Conservation (phyloP, 805 yeast species). For the Kazachstania kunashirensis region DNA sequence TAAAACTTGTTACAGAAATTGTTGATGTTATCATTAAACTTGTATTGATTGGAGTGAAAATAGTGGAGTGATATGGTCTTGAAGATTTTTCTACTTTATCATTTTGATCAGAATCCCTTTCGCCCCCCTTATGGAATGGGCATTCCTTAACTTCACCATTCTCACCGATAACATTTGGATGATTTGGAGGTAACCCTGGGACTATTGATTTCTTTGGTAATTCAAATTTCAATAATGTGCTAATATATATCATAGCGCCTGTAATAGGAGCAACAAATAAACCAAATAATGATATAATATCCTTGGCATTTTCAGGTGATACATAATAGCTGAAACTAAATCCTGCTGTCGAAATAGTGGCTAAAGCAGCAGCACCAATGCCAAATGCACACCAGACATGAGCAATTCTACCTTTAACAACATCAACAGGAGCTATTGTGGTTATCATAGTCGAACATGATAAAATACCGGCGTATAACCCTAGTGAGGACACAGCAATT, state of each 20-base stretch:
- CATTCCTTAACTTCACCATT: conserved; percentile 9
- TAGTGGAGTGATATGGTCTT: background rate
- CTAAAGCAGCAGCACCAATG: conserved; percentile 28
- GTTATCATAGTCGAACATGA: conserved; percentile 29
- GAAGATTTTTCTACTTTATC: background rate
- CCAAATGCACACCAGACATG: conserved; percentile 19
- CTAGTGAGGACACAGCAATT: conserved; percentile 58
- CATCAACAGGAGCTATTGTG: conserved; percentile 23
- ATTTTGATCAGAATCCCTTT: no score
- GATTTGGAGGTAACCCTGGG: conserved; percentile 9
- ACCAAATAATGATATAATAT: conserved; percentile 7
- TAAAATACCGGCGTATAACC: conserved; percentile 46
- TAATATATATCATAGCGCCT: conserved; percentile 7
- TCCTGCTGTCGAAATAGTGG: conserved; percentile 40
- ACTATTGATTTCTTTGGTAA: background rate
- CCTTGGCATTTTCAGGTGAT: conserved; percentile 1
- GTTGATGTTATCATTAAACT: conserved; percentile 6
- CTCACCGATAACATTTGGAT: conserved; percentile 7
- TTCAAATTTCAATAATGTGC: background rate
- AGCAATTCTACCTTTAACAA: conserved; percentile 10
- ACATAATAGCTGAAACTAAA: conserved; percentile 41
- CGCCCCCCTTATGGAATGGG: conserved; percentile 8
- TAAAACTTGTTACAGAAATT: conserved; percentile 1
- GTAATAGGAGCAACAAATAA: conserved; percentile 9
- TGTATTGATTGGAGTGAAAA: conserved; percentile 3